phyloP scores from a whole-genome alignment of 2,329 filamentous ascomycete genomes.

The Geoglossum cookeanum region DNA sequence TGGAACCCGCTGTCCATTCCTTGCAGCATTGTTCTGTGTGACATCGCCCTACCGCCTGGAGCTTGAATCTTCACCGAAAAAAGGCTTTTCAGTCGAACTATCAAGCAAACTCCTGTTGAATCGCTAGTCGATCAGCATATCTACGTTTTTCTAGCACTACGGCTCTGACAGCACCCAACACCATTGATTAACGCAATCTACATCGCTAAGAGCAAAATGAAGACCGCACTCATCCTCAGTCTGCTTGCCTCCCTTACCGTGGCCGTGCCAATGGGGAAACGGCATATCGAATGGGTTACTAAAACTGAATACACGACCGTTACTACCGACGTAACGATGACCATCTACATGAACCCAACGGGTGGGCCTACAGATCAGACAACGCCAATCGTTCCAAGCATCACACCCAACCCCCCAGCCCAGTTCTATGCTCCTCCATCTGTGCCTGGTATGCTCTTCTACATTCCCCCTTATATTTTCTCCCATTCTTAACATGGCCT shows the following conservation, averaged over 20 bases:
- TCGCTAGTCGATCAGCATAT: background rate
- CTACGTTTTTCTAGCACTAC: background rate
- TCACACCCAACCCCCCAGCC: background rate
- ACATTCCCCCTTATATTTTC: background rate
- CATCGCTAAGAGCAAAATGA: constrained; percentile 15
- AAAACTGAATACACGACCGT: constrained; percentile 27
- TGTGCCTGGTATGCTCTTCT: background rate
- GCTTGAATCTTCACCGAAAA: background rate
- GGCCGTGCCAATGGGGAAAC: constrained; percentile 21
- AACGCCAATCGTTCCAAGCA: constrained; percentile 3
- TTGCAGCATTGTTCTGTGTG: background rate
- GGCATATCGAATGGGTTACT: constrained; percentile 30
- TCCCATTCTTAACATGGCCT: background rate
- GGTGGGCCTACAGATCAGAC: background rate
- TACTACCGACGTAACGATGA: constrained; percentile 29
- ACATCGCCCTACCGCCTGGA: background rate
- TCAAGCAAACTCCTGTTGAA: background rate
- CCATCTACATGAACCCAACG: constrained; percentile 19
- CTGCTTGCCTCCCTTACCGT: constrained; percentile 12
- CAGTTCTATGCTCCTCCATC: background rate
- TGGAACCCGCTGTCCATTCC: background rate
- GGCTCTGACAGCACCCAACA: background rate
- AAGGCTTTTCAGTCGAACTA: background rate
- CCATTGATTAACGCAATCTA: background rate
- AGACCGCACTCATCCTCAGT: constrained; percentile 16